Conservation (phyloP, 495 filamentous ascomycete species). For the Pseudoneurospora amorphoporcata region DNA sequence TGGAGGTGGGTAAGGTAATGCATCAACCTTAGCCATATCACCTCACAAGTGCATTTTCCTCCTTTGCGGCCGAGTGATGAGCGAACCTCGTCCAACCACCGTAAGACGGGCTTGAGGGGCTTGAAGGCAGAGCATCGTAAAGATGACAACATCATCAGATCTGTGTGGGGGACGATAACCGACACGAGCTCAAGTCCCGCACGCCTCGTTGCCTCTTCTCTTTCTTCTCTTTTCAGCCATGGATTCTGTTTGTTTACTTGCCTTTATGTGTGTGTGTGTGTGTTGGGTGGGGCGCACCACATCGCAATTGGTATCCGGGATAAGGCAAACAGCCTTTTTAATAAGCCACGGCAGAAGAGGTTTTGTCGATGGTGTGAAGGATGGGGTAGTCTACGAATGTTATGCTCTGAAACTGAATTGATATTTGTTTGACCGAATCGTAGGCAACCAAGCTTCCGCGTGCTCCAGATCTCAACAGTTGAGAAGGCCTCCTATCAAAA, state of each 20-base stretch:
- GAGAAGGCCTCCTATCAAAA: neutral
- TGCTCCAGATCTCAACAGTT: neutral
- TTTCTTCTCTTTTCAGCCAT: neutral
- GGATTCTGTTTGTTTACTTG: neutral
- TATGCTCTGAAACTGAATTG: neutral
- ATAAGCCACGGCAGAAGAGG: neutral
- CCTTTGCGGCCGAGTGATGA: neutral
- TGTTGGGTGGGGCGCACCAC: no score
- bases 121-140: neutral
- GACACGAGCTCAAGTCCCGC: neutral
- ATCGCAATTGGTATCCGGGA: neutral
- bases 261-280: neutral
- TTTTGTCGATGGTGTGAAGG: neutral
- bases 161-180: neutral
- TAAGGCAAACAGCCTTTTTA: neutral
- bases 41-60: neutral
- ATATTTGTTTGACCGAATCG: neutral
- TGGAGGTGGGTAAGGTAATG: neutral
- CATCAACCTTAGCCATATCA: neutral
- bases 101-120: neutral
- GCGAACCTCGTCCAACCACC: neutral
- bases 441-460: neutral
- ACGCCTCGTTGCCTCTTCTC: neutral
- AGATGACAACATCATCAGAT: neutral
- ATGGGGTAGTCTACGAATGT: neutral